Conservation (phyloP, 495 filamentous ascomycete species). For the Monascus purpureus region DNA sequence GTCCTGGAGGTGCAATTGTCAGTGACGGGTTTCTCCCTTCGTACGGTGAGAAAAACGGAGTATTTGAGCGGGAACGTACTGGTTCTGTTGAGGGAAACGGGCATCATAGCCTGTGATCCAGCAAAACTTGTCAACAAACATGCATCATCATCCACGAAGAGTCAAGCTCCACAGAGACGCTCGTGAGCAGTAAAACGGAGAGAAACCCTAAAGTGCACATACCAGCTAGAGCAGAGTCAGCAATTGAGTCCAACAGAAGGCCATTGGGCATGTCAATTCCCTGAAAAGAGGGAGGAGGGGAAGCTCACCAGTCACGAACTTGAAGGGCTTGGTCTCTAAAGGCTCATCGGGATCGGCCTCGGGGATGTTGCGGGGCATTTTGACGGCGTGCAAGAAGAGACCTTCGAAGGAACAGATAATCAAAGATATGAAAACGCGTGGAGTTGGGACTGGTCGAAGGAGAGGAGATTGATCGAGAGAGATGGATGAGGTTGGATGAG, state of each 20-base stretch:
- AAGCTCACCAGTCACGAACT: conserved; percentile 94
- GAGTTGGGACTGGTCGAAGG: conserved; percentile 7
- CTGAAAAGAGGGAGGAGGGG: conserved; percentile 12
- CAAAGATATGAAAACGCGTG: conserved; percentile 6
- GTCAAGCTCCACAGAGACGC: no score
- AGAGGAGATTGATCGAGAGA: conserved; percentile 6
- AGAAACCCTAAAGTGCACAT: conserved; percentile 12
- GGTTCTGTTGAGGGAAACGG: conserved; percentile 97
- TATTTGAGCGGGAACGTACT: conserved; percentile 33
- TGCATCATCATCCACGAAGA: no score
- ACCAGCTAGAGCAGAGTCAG: conserved; percentile 34
- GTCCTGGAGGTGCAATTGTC: conserved; percentile 28
- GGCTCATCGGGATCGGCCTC: conserved; percentile 84
- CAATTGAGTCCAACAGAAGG: conserved; percentile 28
- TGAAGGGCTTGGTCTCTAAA: conserved; percentile 94
- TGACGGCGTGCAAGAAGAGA: conserved; percentile 12
- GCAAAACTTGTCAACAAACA: conserved; percentile 1
- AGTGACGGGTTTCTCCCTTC: background rate
- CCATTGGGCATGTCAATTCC: conserved; percentile 10
- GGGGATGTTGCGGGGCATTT: conserved; percentile 39
- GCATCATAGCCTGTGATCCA: conserved; percentile 75
- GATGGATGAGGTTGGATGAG: conserved; percentile 13
- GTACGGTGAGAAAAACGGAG: background rate
- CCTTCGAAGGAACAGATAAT: conserved; percentile 3
- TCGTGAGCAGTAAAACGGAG: conserved; percentile 6